Conservation (phyloP, 108 stramenopile genomes). For the Nitzschia sp. region DNA sequence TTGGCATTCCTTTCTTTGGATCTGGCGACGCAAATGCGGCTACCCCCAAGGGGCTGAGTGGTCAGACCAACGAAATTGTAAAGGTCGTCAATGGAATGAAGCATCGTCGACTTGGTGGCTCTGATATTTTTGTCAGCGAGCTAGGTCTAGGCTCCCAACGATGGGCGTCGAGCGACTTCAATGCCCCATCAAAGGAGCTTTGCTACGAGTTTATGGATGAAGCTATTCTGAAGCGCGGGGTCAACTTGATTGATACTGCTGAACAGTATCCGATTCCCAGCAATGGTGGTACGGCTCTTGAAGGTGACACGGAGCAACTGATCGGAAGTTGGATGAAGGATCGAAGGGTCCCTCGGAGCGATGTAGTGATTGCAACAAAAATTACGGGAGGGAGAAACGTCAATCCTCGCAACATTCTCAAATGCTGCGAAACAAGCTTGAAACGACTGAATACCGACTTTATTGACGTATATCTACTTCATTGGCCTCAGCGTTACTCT, state of each 20-base stretch:
- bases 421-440: conserved; percentile 63
- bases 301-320: conserved; percentile 78
- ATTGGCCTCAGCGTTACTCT: conserved; percentile 87
- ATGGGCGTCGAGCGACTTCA: conserved; percentile 79
- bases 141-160: conserved; percentile 81
- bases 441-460: conserved; percentile 79
- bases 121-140: conserved; percentile 81
- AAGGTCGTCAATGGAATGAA: conserved; percentile 80
- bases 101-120: conserved; percentile 70
- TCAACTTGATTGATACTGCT: conserved; percentile 86
- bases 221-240: conserved; percentile 72
- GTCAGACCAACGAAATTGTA: conserved; percentile 70
- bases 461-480: conserved; percentile 85
- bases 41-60: conserved; percentile 27
- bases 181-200: conserved; percentile 68
- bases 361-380: conserved; percentile 86
- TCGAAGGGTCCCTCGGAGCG: conserved; percentile 56
- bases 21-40: conserved; percentile 14
- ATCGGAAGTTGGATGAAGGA: conserved; percentile 87
- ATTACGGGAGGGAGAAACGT: conserved; percentile 86
- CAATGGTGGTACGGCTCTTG: conserved; percentile 45
- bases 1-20: conserved; percentile 52
- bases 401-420: conserved; percentile 48
- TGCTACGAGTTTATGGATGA: conserved; percentile 81
- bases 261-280: conserved; percentile 89